A percentile compares a stretch with the other conserved stretches of the same genome.
phyloP scores from a whole-genome alignment of 805 yeast genomes.

The Candida chauliodis region DNA sequence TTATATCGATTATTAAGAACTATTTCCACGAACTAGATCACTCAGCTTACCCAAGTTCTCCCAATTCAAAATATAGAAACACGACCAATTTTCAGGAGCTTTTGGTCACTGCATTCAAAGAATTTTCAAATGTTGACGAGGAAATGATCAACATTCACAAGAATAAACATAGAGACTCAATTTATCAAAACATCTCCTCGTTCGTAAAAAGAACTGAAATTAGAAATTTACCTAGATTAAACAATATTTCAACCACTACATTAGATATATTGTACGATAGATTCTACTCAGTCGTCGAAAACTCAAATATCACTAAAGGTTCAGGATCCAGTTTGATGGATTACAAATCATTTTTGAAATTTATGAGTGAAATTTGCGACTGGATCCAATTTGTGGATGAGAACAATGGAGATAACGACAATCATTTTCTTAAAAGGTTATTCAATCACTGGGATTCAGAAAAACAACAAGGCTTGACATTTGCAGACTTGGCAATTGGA shows the following conservation, averaged over 20 bases:
- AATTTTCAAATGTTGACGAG: conserved; percentile 78
- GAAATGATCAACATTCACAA: conserved; percentile 68
- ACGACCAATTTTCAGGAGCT: conserved; percentile 87
- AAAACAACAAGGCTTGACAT: conserved; percentile 50
- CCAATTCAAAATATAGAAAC: conserved; percentile 57
- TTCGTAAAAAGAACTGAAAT: conserved; percentile 91
- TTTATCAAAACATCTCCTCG: conserved; percentile 79
- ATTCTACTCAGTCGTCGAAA: conserved; percentile 70
- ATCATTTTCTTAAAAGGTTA: conserved; percentile 46
- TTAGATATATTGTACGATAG: conserved; percentile 78
- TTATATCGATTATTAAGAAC: conserved; percentile 78
- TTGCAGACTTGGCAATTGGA: conserved; percentile 71
- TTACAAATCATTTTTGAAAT: conserved; percentile 63
- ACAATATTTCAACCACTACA: conserved; percentile 53
- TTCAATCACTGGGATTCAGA: conserved; percentile 71
- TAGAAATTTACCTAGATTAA: conserved; percentile 76
- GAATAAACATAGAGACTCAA: conserved; percentile 65
- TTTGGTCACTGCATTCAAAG: conserved; percentile 88
- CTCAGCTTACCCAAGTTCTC: conserved; percentile 70
- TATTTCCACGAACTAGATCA: conserved; percentile 77
- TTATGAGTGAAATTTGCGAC: conserved; percentile 76
- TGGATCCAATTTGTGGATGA: conserved; percentile 49
- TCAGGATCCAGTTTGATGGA: conserved; percentile 67
- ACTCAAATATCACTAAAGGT: conserved; percentile 50
- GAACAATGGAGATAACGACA: conserved; percentile 8